Conservation (phyloP, 2,329 filamentous ascomycete genomes). For the Karstenula rhodostoma region DNA sequence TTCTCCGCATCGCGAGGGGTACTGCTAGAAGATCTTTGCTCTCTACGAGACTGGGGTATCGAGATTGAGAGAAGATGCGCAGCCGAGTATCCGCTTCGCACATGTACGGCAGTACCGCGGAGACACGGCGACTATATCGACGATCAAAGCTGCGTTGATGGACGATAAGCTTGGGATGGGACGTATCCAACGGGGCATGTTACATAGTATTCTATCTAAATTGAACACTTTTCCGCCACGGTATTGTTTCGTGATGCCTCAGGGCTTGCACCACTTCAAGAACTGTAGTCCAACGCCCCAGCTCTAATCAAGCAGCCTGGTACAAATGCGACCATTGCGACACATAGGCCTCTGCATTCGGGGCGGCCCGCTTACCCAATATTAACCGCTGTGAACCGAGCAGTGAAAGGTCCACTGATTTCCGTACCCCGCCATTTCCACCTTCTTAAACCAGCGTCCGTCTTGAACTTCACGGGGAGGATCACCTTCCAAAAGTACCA, state of each 20-base stretch:
- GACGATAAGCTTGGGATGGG: background rate
- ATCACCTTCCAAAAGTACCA: background rate
- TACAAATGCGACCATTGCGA: background rate
- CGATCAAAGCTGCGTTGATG: background rate
- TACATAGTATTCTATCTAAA: background rate
- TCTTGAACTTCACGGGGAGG: background rate
- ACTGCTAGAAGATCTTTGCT: background rate
- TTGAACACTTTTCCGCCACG: background rate
- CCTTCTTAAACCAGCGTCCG: background rate
- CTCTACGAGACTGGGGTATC: background rate
- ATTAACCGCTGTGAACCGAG: background rate
- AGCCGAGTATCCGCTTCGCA: slow-evolving; percentile 7
- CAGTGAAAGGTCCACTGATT: slow-evolving; percentile 1
- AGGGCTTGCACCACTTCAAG: background rate
- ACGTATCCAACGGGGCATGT: background rate
- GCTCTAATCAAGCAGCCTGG: background rate
- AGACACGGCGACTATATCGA: background rate
- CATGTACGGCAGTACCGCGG: background rate
- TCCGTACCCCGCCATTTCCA: background rate
- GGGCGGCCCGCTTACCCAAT: background rate
- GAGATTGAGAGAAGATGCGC: background rate
- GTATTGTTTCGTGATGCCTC: background rate
- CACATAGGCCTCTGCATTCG: background rate
- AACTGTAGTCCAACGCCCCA: background rate
- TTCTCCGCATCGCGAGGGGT: background rate